A percentile compares a stretch with the other conserved stretches of the same genome.
phyloP scores from a whole-genome alignment of 2,329 filamentous ascomycete genomes.

The Talaromyces verruculosus region DNA sequence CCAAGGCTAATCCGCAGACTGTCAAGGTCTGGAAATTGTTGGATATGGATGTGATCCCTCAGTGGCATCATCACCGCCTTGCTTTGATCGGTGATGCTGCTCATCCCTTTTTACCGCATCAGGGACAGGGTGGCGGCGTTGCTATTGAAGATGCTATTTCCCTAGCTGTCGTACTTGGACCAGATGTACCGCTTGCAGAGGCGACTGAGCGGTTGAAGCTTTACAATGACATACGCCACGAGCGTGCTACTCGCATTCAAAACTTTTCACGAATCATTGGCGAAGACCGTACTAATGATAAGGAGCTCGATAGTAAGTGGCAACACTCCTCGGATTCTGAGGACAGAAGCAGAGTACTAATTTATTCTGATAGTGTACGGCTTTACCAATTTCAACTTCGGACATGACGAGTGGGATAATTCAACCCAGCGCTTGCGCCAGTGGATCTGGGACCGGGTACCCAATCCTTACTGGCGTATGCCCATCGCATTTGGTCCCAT shows the following conservation, averaged over 20 bases:
- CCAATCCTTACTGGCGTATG: constrained; percentile 46
- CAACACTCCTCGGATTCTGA: neutral
- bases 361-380: constrained; percentile 35
- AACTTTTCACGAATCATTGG: constrained; percentile 51
- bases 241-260: constrained; percentile 60
- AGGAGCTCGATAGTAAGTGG: neutral
- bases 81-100: constrained; percentile 66
- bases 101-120: constrained; percentile 66
- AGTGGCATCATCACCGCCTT: constrained; percentile 56
- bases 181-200: neutral
- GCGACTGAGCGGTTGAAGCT: neutral
- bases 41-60: constrained; percentile 61
- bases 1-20: constrained; percentile 44
- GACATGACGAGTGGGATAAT: constrained; percentile 60
- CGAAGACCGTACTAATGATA: constrained; percentile 32
- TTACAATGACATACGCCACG: constrained; percentile 59
- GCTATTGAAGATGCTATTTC: constrained; percentile 68
- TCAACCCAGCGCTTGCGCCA: constrained; percentile 53
- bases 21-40: constrained; percentile 61
- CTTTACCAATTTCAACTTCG: constrained; percentile 55
- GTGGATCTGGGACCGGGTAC: constrained; percentile 47
- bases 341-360: neutral
- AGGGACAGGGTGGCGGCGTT: constrained; percentile 57
- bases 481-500: constrained; percentile 50
- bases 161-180: constrained; percentile 59